phyloP scores from a whole-genome alignment of 176 grass and related monocot species.

The Raddia distichophylla region DNA sequence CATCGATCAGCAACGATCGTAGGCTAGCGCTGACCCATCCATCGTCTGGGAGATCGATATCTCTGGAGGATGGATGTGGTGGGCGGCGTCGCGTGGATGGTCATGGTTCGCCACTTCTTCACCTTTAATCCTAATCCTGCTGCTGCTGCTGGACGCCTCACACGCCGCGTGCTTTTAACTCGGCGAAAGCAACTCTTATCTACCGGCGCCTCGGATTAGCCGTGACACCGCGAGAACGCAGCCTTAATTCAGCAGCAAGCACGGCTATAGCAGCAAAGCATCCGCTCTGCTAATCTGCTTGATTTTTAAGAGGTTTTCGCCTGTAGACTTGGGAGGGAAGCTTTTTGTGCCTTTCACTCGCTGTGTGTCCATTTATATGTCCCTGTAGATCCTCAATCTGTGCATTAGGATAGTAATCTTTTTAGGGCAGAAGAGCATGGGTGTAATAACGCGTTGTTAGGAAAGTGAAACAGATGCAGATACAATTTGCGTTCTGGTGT shows the following conservation, averaged over 20 bases:
- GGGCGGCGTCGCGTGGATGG: no score
- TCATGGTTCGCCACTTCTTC: no score
- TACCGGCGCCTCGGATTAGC: slow-evolving; percentile 33
- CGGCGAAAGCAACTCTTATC: slow-evolving; percentile 41
- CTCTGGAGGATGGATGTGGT: no score
- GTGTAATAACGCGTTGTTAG: neutral
- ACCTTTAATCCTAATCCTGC: neutral
- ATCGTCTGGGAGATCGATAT: no score
- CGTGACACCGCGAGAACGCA: slow-evolving; percentile 26
- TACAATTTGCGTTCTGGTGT: neutral
- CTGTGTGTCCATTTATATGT: neutral
- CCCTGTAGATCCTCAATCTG: neutral
- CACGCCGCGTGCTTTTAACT: neutral
- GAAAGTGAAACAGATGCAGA: neutral
- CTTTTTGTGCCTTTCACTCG: neutral
- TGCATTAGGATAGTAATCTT: neutral
- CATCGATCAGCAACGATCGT: no score
- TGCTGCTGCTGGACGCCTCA: neutral
- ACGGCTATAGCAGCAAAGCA: neutral
- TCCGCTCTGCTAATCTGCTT: neutral
- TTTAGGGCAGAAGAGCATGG: neutral
- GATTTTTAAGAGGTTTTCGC: neutral
- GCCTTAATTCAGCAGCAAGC: neutral
- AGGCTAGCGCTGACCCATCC: no score
- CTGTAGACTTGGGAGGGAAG: neutral